A percentile compares a stretch with the other conserved stretches of the same genome.
These are phyloP conservation scores for Coriolopsis trogii DNA, from an alignment of 1,284 basidiomycete genomes.

Conservation along the genomic window DNA sequence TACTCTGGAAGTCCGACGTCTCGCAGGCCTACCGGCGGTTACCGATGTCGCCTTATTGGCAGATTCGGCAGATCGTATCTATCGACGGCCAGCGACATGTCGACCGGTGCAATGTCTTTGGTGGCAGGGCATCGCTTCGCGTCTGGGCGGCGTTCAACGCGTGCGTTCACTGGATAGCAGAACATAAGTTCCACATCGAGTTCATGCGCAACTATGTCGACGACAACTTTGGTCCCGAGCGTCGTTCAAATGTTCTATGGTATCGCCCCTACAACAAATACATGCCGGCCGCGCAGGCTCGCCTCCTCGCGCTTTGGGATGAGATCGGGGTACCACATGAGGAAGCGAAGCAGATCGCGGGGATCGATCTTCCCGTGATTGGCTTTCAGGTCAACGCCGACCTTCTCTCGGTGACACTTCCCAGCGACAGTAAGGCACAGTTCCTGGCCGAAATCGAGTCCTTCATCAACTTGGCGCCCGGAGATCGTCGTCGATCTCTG, in stretches of 20 bases:
- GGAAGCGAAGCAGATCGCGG: constrained; percentile 40
- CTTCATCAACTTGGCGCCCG: neutral
- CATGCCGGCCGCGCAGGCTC: constrained; percentile 36
- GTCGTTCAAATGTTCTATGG: constrained; percentile 13
- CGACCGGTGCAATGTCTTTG: constrained; percentile 39
- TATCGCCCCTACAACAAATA: constrained; percentile 35
- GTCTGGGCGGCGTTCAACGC: constrained; percentile 38
- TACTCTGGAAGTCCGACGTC: constrained; percentile 44
- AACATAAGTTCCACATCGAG: constrained; percentile 21
- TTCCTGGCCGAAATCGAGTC: neutral
- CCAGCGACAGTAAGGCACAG: neutral
- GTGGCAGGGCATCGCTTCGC: constrained; percentile 27
- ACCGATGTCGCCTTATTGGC: constrained; percentile 43
- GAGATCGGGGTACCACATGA: constrained; percentile 42
- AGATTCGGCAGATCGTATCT: constrained; percentile 43
- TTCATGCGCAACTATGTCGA: constrained; percentile 39
- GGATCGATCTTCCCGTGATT: constrained; percentile 36
- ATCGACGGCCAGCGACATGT: constrained; percentile 30
- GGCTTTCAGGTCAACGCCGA: constrained; percentile 39
- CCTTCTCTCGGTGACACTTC: neutral
- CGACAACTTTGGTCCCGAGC: constrained; percentile 37
- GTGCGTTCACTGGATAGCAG: constrained; percentile 40
- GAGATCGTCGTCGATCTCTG: neutral
- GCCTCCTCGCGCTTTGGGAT: constrained; percentile 43
- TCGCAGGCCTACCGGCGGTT: constrained; percentile 38